Evolutionary conservation across 2,329 filamentous ascomycete genomes (phyloP).

Genomic region (Arthrinium puccinioides): DNA sequence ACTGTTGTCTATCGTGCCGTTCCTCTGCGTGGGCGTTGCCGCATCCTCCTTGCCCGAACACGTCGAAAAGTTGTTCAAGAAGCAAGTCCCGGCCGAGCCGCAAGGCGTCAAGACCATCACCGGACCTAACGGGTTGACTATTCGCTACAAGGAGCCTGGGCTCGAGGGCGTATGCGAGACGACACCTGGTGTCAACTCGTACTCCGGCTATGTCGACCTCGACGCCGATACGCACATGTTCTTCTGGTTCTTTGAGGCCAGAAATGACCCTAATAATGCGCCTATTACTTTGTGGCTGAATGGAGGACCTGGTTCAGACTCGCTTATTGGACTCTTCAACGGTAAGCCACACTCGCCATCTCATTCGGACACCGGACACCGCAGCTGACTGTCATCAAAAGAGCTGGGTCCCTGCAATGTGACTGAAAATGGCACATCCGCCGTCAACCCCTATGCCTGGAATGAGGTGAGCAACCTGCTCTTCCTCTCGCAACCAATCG

Average conservation of each 20-base stretch:
- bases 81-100: constrained; percentile 29
- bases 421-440: constrained; percentile 32
- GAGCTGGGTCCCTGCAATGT: constrained; percentile 31
- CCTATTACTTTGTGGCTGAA: constrained; percentile 46
- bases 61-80: constrained; percentile 9
- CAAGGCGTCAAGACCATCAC: constrained; percentile 15
- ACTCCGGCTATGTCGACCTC: constrained; percentile 34
- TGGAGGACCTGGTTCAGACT: constrained; percentile 44
- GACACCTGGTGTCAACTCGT: constrained; percentile 32
- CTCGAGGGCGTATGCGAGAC: constrained; percentile 38
- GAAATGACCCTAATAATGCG: constrained; percentile 36
- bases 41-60: neutral
- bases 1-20: no score
- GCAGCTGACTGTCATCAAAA: constrained; percentile 20
- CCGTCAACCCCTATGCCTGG: constrained; percentile 52
- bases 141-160: constrained; percentile 41
- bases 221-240: constrained; percentile 31
- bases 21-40: no score
- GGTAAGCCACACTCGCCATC: constrained; percentile 8
- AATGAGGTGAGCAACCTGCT: constrained; percentile 52
- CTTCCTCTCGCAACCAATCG: constrained; percentile 55
- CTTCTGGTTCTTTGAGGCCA: constrained; percentile 44
- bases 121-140: constrained; percentile 26
- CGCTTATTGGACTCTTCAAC: constrained; percentile 48
- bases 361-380: neutral